Conservation (phyloP, 352 stramenopile genomes). For the Phytophthora agathidicida region DNA sequence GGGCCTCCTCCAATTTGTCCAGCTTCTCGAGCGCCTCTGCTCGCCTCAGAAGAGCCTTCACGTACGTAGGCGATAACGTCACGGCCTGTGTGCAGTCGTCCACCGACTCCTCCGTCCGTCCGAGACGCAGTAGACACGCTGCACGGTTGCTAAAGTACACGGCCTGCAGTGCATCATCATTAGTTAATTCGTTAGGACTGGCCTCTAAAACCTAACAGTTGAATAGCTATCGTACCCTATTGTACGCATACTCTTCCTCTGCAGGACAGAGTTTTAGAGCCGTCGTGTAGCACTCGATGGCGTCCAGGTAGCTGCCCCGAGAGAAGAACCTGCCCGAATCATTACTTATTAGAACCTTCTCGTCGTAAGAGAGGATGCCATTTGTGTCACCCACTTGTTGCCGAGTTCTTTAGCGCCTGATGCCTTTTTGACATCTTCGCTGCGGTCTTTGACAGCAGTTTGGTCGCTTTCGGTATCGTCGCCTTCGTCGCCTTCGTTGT, state of each 20-base stretch:
- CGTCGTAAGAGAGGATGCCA: neutral
- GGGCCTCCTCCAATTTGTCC: constrained; percentile 94
- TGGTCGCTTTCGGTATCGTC: constrained; percentile 24
- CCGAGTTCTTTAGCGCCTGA: constrained; percentile 83
- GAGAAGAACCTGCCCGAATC: constrained; percentile 85
- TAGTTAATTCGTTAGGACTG: too few species aligned
- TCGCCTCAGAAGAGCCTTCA: constrained; percentile 95
- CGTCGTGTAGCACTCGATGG: constrained; percentile 87
- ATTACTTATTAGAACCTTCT: too few species aligned
- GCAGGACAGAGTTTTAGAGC: constrained; percentile 78
- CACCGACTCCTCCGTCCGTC: constrained; percentile 88
- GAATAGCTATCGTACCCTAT: constrained; percentile 69
- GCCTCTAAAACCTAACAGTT: too few species aligned
- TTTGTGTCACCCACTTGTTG: constrained; percentile 61
- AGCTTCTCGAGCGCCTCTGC: constrained; percentile 92
- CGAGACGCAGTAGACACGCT: constrained; percentile 74
- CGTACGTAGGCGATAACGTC: constrained; percentile 95
- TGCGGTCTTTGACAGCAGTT: constrained; percentile 15
- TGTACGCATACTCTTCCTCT: constrained; percentile 83
- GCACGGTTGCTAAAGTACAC: constrained; percentile 90
- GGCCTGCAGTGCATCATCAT: constrained; percentile 47
- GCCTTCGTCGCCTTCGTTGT: constrained; percentile 35
- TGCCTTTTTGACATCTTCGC: constrained; percentile 65
- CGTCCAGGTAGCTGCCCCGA: constrained; percentile 73
- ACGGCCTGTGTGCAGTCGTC: constrained; percentile 95